Base-by-base conservation (phyloP, 352 stramenopile species). In the Phytophthora citricola region DNA sequence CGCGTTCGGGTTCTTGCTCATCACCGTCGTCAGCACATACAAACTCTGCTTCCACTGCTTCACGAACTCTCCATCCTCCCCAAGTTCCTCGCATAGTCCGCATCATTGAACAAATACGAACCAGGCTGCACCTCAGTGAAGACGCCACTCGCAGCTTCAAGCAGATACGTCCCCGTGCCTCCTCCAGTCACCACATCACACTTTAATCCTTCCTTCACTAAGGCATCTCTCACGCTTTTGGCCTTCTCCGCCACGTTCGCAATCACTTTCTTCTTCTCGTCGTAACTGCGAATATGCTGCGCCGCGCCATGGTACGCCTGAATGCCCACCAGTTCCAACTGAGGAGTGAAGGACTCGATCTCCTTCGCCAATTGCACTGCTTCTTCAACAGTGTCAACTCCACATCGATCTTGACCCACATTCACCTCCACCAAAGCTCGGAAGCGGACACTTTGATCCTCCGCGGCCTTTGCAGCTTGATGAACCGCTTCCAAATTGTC, bases 81-180 rank as follows among this genome's bases (percentile, higher is more conserved):
- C 1, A 79, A 38, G 43, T 93, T 94, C 29, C 69, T 59, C 2
- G 77, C 69, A 53, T 94, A 93, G 67, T 93, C 82, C 24, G 75
- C 80, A 63, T 94, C 86, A 62, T 89, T 91, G 66, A 94, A 90
- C 22, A 91, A 61, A 64, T 90, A 94, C 49, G 81, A 91, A 3
- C 86, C 86, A 0, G 86, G 86, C 68, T 94, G 84, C 48, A 94
- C 77, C 53, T 94, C 86, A 0, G 80, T 92, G 52, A 92, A 93
- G 15, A 90, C 73, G 20, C 78, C 81, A 44, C 73, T 90, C 14
- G 66, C 63, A 0, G 78, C 79, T 49, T 94, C 86, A 10, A 90
- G 50, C 41, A 83, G 40, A 40, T 90, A 92, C 36, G 80, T 93
- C 2, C 84, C 86, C 0, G 84, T 93, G 11, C 84, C 85, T 40